These are phyloP conservation scores for Colletotrichum sp. DNA, from an alignment of 2,329 filamentous ascomycete genomes.

Conservation along the genomic window DNA sequence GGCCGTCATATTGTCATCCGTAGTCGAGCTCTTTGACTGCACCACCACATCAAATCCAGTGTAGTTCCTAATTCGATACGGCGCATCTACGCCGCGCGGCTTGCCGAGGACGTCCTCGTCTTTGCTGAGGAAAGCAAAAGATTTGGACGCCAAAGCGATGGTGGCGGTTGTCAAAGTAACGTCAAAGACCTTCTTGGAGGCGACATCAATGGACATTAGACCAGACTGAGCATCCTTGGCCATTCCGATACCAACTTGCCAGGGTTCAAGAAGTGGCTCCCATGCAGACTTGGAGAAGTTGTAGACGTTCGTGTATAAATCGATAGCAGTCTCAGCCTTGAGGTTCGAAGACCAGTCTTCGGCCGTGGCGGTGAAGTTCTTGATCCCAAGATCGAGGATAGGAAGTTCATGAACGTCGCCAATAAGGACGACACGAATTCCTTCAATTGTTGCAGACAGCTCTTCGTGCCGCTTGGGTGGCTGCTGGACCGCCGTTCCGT, in stretches of 20 bases:
- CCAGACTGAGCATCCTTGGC: conserved; percentile 78
- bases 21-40: conserved; percentile 74
- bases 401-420: conserved; percentile 96
- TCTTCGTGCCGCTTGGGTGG: conserved; percentile 66
- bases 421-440: conserved; percentile 90
- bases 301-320: conserved; percentile 95
- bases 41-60: conserved; percentile 91
- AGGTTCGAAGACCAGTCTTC: conserved; percentile 91
- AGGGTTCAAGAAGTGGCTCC: conserved; percentile 96
- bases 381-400: conserved; percentile 91
- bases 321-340: conserved; percentile 86
- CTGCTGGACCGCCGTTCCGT: not conserved
- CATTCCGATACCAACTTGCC: conserved; percentile 92
- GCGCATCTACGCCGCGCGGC: conserved; percentile 87
- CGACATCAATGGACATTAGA: conserved; percentile 80
- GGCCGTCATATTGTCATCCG: conserved; percentile 73
- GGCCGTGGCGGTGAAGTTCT: conserved; percentile 83
- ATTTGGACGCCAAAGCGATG: conserved; percentile 92
- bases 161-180: conserved; percentile 92
- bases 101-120: conserved; percentile 94
- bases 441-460: conserved; percentile 84
- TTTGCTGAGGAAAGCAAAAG: conserved; percentile 84
- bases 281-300: conserved; percentile 99
- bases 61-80: conserved; percentile 93
- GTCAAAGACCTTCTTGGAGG: conserved; percentile 89